Evolutionary conservation across 2,329 filamentous ascomycete genomes (phyloP).

Genomic region (Graphium sp.): DNA sequence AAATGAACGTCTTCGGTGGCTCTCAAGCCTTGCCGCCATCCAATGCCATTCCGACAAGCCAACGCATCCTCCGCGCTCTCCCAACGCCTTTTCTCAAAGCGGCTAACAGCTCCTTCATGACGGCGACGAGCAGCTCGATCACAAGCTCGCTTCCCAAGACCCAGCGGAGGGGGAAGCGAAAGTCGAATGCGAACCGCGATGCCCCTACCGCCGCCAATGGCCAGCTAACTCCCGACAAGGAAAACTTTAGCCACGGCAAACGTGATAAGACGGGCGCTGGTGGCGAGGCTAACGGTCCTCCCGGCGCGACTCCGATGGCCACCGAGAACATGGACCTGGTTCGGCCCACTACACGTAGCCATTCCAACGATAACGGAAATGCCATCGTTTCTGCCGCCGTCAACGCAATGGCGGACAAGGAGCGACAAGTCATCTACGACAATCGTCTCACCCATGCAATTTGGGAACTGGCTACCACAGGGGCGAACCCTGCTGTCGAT

Average conservation of each 20-base stretch:
- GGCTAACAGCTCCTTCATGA: conserved; percentile 92
- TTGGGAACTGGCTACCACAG: conserved; percentile 81
- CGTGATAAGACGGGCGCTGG: conserved; percentile 11
- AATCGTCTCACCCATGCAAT: conserved; percentile 78
- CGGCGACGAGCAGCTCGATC: conserved; percentile 72
- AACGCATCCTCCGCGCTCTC: conserved; percentile 76
- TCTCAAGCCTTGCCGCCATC: conserved; percentile 62
- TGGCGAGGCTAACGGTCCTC: conserved; percentile 9
- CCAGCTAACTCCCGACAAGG: conserved; percentile 27
- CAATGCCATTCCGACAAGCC: conserved; percentile 77
- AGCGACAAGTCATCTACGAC: conserved; percentile 65
- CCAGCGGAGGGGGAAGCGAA: conserved; percentile 42
- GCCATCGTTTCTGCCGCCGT: conserved; percentile 34
- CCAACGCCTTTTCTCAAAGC: conserved; percentile 85
- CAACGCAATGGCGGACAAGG: conserved; percentile 48
- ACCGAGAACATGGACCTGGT: conserved; percentile 33
- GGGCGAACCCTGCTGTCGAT: conserved; percentile 88
- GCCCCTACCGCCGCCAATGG: conserved; percentile 11
- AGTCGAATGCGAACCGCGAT: conserved; percentile 25
- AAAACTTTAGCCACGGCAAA: conserved; percentile 20
- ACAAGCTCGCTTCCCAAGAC: conserved; percentile 60
- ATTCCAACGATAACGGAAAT: conserved; percentile 9
- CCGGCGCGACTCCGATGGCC: conserved; percentile 10
- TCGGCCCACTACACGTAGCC: conserved; percentile 12
- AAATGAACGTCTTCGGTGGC: conserved; percentile 64